Evolutionary conservation across 1,284 basidiomycete genomes (phyloP), one percentile per base, ranked within the genome.

Genomic region (Tausonia pullulans): DNA sequence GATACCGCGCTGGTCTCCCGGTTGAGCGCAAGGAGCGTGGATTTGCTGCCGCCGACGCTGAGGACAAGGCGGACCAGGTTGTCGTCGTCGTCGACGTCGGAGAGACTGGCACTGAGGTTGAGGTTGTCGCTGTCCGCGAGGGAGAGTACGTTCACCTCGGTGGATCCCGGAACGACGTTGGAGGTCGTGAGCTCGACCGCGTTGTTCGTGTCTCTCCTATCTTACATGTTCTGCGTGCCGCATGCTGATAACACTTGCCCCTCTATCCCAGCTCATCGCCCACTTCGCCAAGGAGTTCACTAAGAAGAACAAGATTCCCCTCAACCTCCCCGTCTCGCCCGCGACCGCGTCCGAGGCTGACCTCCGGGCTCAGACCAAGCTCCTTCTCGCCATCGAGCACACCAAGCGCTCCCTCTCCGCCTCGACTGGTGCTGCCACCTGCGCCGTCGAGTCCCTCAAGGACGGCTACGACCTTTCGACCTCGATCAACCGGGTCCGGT

Each of bases 231-330:
- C 27, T 58, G 52, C 1, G 45, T 55, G 40, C 10, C 41, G 45
- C 39, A 7, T 46, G 13, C 48, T 9, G 10, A 13, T 46, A 27
- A 9, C 40, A 13, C 50, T 49, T 27, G 9, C n/a, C 39, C 57
- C 16, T 14, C 41, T 0, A 79, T 87, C 39, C 78, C 27, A 86
- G 70, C 82, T 98, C 54, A 84, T 97, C 78, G 85, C 87, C 67
- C 90, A 89, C 81, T 97, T 98, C 76, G 86, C 90, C 63, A 88
- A 94, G 74, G 95, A 98, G 72, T 98, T 98, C 76, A 90, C 90
- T 63, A 98, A 98, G 78, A 98, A 98, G 81, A 93, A 87, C 51
- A 94, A 94, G 77, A 82, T 84, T 40, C 79, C 86, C 0, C 80
- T 97, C 51, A 77, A 81, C 13, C 67, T 85, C 82, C 69, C 82